phyloP scores from a whole-genome alignment of 129 eudicot species.

The Centella asiatica region DNA sequence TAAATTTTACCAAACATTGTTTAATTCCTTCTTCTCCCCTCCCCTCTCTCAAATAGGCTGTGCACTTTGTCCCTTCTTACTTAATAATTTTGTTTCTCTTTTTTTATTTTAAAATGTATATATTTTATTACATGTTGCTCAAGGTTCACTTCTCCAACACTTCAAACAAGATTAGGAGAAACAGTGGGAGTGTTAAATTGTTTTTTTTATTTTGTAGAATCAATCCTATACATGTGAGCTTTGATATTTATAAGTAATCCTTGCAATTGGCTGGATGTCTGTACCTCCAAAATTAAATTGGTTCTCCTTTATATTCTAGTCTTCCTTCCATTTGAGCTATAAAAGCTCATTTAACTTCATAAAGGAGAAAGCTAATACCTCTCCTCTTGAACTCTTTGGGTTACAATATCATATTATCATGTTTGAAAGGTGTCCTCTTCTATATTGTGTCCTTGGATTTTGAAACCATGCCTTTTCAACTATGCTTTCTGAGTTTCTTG shows the following conservation, averaged over 20 bases:
- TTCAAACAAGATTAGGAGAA: background rate
- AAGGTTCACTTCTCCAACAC: background rate
- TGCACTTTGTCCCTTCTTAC: no score
- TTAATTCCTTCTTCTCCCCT: background rate
- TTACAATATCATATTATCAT: background rate
- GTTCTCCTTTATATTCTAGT: background rate
- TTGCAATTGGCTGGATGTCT: background rate
- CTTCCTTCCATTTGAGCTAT: background rate
- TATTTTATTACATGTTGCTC: no score
- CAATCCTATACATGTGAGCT: no score
- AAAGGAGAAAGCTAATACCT: background rate
- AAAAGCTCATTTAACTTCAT: background rate
- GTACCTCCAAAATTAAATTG: background rate
- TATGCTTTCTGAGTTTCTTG: no score
- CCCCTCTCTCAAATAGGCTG: no score
- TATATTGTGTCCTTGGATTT: no score
- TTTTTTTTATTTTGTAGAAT: no score
- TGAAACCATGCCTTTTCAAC: no score
- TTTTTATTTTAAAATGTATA: no score
- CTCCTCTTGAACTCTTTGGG: no score
- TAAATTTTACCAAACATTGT: conserved; percentile 6
- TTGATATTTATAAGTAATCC: no score
- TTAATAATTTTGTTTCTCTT: background rate
- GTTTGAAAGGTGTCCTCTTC: background rate
- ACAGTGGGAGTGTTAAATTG: background rate